These are phyloP conservation scores for Luzula sylvatica DNA, from an alignment of 176 grass and related monocot genomes.

Conservation along the genomic window DNA sequence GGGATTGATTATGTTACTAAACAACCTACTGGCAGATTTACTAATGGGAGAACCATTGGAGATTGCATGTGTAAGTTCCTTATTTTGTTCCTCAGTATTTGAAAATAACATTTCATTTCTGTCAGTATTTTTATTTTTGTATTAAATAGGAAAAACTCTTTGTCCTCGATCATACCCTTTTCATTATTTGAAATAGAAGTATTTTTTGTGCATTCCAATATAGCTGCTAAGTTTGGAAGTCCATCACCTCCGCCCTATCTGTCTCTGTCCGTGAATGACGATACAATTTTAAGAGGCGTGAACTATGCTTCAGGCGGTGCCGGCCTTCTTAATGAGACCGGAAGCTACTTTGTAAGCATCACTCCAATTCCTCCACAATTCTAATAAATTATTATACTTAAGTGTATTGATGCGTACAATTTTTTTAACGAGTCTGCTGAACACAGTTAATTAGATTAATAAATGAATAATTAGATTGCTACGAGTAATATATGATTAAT, in stretches of 20 bases:
- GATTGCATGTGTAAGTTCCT: conserved; percentile 69
- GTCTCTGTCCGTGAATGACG: conserved; percentile 64
- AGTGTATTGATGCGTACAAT: neutral
- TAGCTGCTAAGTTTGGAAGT: conserved; percentile 70
- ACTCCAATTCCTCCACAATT: neutral
- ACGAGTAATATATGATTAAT: too few relatives aligned
- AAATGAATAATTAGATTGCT: too few relatives aligned
- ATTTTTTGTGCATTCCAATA: too few relatives aligned
- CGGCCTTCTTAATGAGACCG: conserved; percentile 88
- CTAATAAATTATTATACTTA: neutral
- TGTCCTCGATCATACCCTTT: too few relatives aligned
- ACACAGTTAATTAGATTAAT: too few relatives aligned
- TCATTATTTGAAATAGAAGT: neutral
- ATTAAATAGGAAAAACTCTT: too few relatives aligned
- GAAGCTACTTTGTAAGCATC: conserved; percentile 70
- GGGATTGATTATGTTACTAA: conserved; percentile 56
- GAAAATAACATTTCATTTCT: too few relatives aligned
- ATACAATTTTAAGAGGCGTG: conserved; percentile 52
- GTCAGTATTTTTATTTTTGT: too few relatives aligned
- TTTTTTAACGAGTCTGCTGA: too few relatives aligned
- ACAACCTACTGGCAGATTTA: conserved; percentile 74
- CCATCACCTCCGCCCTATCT: conserved; percentile 54
- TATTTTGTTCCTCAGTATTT: neutral
- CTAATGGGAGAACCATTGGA: conserved; percentile 90
- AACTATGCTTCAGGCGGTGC: conserved; percentile 91